phyloP scores from a whole-genome alignment of 225 moss, liverwort and hornwort species.

The Asterella californica region DNA sequence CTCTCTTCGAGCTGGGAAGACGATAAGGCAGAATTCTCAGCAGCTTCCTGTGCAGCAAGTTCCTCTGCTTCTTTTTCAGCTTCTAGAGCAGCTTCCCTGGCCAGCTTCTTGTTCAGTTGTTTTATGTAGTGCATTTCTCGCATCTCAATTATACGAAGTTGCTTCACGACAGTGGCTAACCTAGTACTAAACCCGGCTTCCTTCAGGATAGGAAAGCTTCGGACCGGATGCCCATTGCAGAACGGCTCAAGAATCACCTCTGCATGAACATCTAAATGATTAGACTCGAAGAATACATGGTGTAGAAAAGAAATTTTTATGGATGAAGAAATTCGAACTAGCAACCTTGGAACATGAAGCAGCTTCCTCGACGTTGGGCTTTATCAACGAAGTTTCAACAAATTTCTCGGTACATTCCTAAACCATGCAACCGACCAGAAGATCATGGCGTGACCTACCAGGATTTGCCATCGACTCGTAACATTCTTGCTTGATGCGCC shows the following conservation, averaged over 20 bases:
- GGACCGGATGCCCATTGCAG: conserved; percentile 53
- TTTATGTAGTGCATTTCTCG: conserved; percentile 68
- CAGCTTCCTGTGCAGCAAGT: conserved; percentile 44
- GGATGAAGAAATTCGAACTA: background rate
- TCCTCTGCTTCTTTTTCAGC: conserved; percentile 46
- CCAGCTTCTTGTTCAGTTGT: conserved; percentile 46
- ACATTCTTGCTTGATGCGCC: conserved; percentile 61
- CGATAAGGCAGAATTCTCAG: conserved; percentile 45
- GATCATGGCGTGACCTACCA: conserved; percentile 34
- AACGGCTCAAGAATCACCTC: conserved; percentile 63
- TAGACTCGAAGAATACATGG: background rate
- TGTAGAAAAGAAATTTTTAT: too few species aligned
- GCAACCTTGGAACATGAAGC: background rate
- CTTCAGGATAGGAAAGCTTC: conserved; percentile 51
- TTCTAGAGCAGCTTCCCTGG: conserved; percentile 24
- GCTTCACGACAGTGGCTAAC: conserved; percentile 43
- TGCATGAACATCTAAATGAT: conserved; percentile 11
- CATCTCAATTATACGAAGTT: conserved; percentile 66
- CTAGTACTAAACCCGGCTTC: conserved; percentile 35
- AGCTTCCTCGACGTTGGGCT: background rate
- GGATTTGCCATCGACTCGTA: conserved; percentile 61
- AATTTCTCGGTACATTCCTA: too few species aligned
- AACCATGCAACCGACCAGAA: background rate
- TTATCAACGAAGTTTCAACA: too few species aligned
- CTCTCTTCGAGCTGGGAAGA: conserved; percentile 30